phyloP scores from a whole-genome alignment of 495 filamentous ascomycete species.

The Trichocladium uniseriatum region DNA sequence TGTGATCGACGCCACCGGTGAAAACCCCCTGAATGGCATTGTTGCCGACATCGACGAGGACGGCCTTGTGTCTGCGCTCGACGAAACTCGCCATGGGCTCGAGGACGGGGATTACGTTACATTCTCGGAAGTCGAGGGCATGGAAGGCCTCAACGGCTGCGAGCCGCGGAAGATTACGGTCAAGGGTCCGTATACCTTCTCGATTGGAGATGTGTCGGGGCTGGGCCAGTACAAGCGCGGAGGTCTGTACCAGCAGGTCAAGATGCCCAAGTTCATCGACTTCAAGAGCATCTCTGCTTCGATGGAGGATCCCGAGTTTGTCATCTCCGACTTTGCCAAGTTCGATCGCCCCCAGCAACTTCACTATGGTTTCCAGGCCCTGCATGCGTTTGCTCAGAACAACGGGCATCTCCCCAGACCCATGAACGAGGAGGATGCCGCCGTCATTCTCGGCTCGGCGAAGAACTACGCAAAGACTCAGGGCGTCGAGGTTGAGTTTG shows the following conservation, averaged over 20 bases:
- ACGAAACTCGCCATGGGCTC: constrained; percentile 91
- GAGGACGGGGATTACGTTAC: constrained; percentile 96
- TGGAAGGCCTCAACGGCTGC: constrained; percentile 77
- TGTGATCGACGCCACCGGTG: constrained; percentile 80
- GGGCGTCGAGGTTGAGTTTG: constrained; percentile 65
- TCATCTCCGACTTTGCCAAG: constrained; percentile 95
- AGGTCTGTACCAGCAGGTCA: constrained; percentile 87
- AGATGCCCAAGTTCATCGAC: constrained; percentile 91
- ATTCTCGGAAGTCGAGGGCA: constrained; percentile 86
- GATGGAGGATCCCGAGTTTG: constrained; percentile 74
- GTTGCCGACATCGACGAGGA: constrained; percentile 80
- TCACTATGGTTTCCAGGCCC: constrained; percentile 85
- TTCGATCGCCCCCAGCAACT: constrained; percentile 89
- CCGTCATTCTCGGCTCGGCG: constrained; percentile 63
- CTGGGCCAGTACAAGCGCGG: constrained; percentile 79
- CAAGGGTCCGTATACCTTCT: constrained; percentile 94
- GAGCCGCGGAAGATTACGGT: constrained; percentile 84
- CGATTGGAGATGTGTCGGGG: constrained; percentile 84
- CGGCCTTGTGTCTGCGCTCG: constrained; percentile 85
- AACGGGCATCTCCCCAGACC: constrained; percentile 70
- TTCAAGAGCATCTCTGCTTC: constrained; percentile 72
- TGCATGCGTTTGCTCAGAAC: constrained; percentile 69
- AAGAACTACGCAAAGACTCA: constrained; percentile 61
- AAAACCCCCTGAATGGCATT: constrained; percentile 79
- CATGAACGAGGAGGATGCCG: constrained; percentile 75